Base-by-base conservation (phyloP, 2,329 filamentous ascomycete species). In the Exophiala sp. region DNA sequence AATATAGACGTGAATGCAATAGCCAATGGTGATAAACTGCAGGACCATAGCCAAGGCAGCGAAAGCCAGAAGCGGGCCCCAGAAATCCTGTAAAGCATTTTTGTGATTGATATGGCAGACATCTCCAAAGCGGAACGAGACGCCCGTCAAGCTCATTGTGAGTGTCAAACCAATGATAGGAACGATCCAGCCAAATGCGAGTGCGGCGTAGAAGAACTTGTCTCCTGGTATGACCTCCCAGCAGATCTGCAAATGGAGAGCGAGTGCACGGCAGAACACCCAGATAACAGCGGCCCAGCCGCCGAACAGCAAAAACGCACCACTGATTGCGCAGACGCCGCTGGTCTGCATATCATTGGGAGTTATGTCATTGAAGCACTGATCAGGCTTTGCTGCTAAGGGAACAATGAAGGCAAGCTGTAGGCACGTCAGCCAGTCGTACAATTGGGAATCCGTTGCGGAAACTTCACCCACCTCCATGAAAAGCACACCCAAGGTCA, bases 241-340 rank as follows among this genome's bases (percentile, higher is more conserved):
- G 76, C 91, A 96, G 61, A 99, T 96, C 71, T 97, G 94, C 21
- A 99, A 83, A 71, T 99, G 94, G 64, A 99, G 86, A 3, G 91
- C 95, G 33, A 97, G 74, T 0, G 92, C 88, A 59, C 94, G 85
- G 56, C 96, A 80, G 68, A 96, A 95, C 60, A 91, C 84, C 92
- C 94, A 99, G 71, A 95, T 85, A 32, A 90, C 83, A 42, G 86
- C 88, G 29, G 84, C 81, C 80, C 91, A 89, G 40, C 91, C 94
- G 49, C 94, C 94, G 29, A 91, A 82, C 47, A 97, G 80, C 47
- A 99, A 75, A 61, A 96, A 86, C 1, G 90, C 81, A 8, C 94
- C 94, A 0, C 91, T 96, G 55, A 91, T 87, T 4, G 91, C 94
- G 68, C 94, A 99, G 3, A 89, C 84, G 21, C 85, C 74, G 66